phyloP scores from a whole-genome alignment of 495 filamentous ascomycete genomes.

The Sphaerosporella brunnea region DNA sequence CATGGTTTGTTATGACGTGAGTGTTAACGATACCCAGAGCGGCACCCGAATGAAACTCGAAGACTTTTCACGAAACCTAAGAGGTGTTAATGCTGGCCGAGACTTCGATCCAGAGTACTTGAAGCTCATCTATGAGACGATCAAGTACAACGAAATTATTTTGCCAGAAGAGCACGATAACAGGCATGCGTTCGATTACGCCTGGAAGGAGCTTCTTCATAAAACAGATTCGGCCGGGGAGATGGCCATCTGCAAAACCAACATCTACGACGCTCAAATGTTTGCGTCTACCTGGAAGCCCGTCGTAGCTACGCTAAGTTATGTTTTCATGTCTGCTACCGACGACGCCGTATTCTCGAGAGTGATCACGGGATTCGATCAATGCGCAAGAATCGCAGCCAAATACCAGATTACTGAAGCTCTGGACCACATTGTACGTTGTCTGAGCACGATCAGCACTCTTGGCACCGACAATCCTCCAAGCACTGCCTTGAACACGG shows the following conservation, averaged over 20 bases:
- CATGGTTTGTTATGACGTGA: not conserved
- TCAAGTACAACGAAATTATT: conserved; percentile 86
- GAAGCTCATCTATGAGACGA: conserved; percentile 74
- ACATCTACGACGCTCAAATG: conserved; percentile 93
- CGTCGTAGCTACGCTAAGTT: conserved; percentile 82
- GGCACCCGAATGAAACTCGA: conserved; percentile 60
- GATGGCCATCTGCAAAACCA: conserved; percentile 69
- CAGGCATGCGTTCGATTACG: conserved; percentile 85
- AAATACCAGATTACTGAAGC: conserved; percentile 69
- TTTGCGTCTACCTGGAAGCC: conserved; percentile 92
- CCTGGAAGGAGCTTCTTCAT: conserved; percentile 82
- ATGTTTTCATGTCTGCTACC: conserved; percentile 96
- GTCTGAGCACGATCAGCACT: conserved; percentile 75
- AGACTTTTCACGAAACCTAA: conserved; percentile 72
- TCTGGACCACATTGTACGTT: conserved; percentile 78
- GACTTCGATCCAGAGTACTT: conserved; percentile 79
- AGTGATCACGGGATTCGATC: conserved; percentile 84
- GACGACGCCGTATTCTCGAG: conserved; percentile 93
- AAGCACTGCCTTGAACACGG: conserved; percentile 81
- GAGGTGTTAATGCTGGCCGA: conserved; percentile 68
- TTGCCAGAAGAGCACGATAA: conserved; percentile 95
- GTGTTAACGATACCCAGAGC: conserved; percentile 14
- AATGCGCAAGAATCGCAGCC: conserved; percentile 85
- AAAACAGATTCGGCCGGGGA: conserved; percentile 64
- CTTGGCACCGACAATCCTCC: conserved; percentile 55